phyloP scores from a whole-genome alignment of 1,284 basidiomycete genomes.

The Pseudozyma thailandica region DNA sequence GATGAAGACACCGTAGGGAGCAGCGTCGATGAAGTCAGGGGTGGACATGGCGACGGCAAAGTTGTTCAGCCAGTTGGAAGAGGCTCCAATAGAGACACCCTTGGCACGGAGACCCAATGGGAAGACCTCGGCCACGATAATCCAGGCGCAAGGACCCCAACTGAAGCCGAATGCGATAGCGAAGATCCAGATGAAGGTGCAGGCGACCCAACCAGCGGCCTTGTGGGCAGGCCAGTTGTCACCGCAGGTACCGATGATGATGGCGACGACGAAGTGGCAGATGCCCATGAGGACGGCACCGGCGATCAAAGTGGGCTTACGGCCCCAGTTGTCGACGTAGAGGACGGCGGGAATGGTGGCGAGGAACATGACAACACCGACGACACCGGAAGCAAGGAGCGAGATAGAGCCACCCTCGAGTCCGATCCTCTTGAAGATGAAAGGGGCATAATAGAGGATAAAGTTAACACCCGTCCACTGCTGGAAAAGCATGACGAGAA shows the following conservation, averaged over 20 bases:
- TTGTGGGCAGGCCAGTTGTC: constrained; percentile 74
- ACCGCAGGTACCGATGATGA: constrained; percentile 71
- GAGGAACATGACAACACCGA: constrained; percentile 81
- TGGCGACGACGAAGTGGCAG: constrained; percentile 78
- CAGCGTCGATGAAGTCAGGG: constrained; percentile 41
- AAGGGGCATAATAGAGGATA: constrained; percentile 77
- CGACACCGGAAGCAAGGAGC: constrained; percentile 78
- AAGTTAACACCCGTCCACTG: constrained; percentile 59
- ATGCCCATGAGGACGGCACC: constrained; percentile 79
- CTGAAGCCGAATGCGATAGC: constrained; percentile 82
- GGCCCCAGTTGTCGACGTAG: constrained; percentile 78
- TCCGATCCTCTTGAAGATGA: constrained; percentile 76
- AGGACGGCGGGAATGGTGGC: constrained; percentile 79
- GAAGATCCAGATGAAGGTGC: constrained; percentile 78
- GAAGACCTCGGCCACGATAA: constrained; percentile 83
- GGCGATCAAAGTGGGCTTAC: constrained; percentile 58
- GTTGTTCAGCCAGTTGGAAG: constrained; percentile 84
- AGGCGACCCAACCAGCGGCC: constrained; percentile 72
- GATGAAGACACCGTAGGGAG: constrained; percentile 74
- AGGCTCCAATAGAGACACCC: constrained; percentile 84
- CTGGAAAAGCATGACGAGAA: constrained; percentile 80
- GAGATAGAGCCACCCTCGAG: constrained; percentile 74
- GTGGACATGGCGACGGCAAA: constrained; percentile 71
- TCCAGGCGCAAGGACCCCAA: constrained; percentile 83
- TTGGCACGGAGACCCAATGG: constrained; percentile 84